Evolutionary conservation across 2,329 filamentous ascomycete genomes (phyloP), one percentile per base, ranked within the genome.

Genomic region (Colletotrichum sansevieriae): DNA sequence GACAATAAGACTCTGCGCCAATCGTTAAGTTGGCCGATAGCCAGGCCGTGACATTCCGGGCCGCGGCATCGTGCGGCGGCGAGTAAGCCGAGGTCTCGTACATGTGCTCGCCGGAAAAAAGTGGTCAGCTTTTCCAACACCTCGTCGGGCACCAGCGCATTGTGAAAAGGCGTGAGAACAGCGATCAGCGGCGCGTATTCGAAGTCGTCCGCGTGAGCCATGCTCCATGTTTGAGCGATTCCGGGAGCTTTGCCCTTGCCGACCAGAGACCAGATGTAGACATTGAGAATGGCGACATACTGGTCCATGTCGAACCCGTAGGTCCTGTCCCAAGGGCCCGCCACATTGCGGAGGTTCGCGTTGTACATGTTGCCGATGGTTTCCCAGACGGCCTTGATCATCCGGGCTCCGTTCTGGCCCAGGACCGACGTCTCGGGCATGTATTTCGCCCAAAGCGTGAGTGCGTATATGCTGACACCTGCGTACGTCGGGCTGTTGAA

Each of bases 301-400:
- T 82, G 78, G 56, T 88, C 89, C 88, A 90, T 89, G 67, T 90
- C 87, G 67, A 84, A 90, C 0, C 88, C 88, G 70, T 90, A 91
- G 0, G 84, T 80, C 0, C 89, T 83, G 74, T 91, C 89, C 88
- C 88, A 91, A 0, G 88, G 88, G 0, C 88, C 88, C 1, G 88
- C 88, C 37, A 90, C 81, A 65, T 90, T 90, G 69, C 83, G 85
- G 76, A 90, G 75, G 1, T 83, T 81, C 0, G 90, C 79, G 47
- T 82, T 71, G 1, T 83, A 81, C 0, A 90, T 79, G 47, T 82
- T 71, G 0, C 81, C 80, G 1, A 87, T 79, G 1, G 82, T 79
- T 3, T 82, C 78, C 88, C 87, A 90, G 0, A 84, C 87, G 10
- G 82, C 75, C 3, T 76, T 71, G n/a, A 90, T 80, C 82, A 90